phyloP scores from a whole-genome alignment of 169 alveolate species.

The Besnoitia besnoiti region DNA sequence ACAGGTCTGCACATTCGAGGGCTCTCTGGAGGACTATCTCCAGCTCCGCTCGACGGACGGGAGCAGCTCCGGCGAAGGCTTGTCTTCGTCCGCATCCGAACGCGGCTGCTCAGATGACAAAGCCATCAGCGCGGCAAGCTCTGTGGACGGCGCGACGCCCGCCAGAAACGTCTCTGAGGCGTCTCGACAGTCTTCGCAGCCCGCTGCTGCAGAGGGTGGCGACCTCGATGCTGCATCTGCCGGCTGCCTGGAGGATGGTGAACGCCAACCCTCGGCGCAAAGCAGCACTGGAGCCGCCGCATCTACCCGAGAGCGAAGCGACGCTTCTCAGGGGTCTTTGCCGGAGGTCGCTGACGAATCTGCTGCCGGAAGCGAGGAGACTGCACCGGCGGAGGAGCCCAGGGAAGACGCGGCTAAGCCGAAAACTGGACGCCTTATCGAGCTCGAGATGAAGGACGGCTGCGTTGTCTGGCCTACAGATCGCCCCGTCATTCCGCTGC shows the following conservation, averaged over 20 bases:
- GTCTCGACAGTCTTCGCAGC: background rate
- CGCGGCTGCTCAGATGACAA: background rate
- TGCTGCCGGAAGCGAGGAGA: background rate
- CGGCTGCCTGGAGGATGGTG: background rate
- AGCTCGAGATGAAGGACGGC: constrained; percentile 4
- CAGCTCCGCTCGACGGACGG: background rate
- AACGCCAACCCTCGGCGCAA: background rate
- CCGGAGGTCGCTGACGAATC: background rate
- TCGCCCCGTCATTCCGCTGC: constrained; percentile 21
- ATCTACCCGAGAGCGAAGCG: background rate
- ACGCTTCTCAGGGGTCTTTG: background rate
- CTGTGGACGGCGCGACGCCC: background rate
- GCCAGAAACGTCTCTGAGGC: background rate
- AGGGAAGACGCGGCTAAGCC: background rate
- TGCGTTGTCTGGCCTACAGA: constrained; percentile 14
- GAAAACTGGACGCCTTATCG: background rate
- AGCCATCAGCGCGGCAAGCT: background rate
- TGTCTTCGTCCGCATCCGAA: background rate
- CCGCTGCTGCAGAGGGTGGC: background rate
- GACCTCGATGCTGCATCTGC: background rate
- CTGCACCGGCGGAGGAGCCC: background rate
- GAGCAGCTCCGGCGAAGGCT: constrained; percentile 1
- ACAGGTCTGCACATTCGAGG: background rate
- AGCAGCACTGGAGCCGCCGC: background rate
- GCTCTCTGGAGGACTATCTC: background rate